Evolutionary conservation across 805 yeast genomes (phyloP).

Genomic region (Lachancea thermotolerans): DNA sequence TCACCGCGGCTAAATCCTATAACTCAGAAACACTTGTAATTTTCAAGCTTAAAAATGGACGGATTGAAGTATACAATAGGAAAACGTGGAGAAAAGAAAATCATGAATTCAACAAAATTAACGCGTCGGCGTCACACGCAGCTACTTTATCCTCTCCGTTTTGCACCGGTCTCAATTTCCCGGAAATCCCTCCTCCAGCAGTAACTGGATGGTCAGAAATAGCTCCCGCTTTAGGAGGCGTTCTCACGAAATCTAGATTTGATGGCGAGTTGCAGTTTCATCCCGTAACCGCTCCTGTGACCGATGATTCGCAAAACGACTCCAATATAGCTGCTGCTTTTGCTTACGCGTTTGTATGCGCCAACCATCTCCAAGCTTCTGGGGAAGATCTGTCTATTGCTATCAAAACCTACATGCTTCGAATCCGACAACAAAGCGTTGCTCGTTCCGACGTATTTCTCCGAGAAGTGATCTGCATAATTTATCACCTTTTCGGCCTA

Average conservation of each 20-base stretch:
- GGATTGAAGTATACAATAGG: constrained; percentile 8
- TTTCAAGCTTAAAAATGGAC: constrained; percentile 11
- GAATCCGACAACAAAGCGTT: constrained; percentile 16
- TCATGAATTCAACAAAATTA: neutral
- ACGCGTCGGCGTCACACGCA: neutral
- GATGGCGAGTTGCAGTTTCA: constrained; percentile 18
- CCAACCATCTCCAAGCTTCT: constrained; percentile 30
- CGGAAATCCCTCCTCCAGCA: constrained; percentile 17
- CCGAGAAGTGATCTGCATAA: constrained; percentile 19
- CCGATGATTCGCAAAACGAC: constrained; percentile 16
- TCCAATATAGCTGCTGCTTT: constrained; percentile 26
- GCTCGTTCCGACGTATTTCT: constrained; percentile 25
- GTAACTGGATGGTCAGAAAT: constrained; percentile 27
- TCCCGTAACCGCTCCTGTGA: constrained; percentile 14
- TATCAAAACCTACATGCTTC: constrained; percentile 26
- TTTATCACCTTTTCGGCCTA: constrained; percentile 31
- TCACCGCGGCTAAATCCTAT: neutral
- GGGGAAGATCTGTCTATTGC: constrained; percentile 33
- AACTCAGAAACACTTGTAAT: neutral
- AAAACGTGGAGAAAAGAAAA: constrained; percentile 10
- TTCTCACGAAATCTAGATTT: constrained; percentile 18
- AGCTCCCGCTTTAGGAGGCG: constrained; percentile 32
- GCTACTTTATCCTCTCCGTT: constrained; percentile 26
- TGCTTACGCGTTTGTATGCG: constrained; percentile 31
- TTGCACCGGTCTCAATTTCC: constrained; percentile 26